Evolutionary conservation across 371 early-diverging fungal genomes (phyloP).

Genomic region (Mucor racemosus): DNA sequence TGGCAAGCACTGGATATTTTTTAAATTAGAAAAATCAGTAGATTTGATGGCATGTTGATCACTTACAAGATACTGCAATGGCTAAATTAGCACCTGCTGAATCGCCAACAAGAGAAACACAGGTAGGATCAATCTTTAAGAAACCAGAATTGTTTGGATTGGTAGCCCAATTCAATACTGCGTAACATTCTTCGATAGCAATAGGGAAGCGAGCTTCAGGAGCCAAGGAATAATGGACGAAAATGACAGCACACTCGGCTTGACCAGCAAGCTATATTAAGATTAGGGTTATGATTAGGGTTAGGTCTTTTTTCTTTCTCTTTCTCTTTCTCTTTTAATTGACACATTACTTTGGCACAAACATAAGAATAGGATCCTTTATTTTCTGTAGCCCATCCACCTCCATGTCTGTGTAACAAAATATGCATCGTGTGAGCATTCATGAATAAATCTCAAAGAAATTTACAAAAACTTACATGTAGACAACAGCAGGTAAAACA

Average conservation of each 20-base stretch:
- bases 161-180: constrained; percentile 19
- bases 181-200: constrained; percentile 36
- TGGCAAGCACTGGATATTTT: constrained; percentile 16
- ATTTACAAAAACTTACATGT: constrained; percentile 12
- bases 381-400: constrained; percentile 19
- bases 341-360: constrained; percentile 16
- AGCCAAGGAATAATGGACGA: constrained; percentile 31
- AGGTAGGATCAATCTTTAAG: constrained; percentile 20
- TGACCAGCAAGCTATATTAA: constrained; percentile 16
- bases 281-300: no score
- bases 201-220: constrained; percentile 38
- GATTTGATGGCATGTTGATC: not conserved
- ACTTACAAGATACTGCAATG: constrained; percentile 18
- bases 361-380: constrained; percentile 5
- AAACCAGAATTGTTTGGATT: constrained; percentile 7
- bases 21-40: not conserved
- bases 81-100: constrained; percentile 34
- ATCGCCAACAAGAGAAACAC: constrained; percentile 32
- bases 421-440: not conserved
- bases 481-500: constrained; percentile 20
- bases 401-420: constrained; percentile 20
- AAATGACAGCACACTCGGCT: constrained; percentile 25
- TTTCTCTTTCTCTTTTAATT: no score
- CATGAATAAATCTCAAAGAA: not conserved
- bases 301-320: not conserved